Evolutionary conservation across 78 protist species (phyloP).

Genomic region (Dictyostelium brefeldianum): DNA sequence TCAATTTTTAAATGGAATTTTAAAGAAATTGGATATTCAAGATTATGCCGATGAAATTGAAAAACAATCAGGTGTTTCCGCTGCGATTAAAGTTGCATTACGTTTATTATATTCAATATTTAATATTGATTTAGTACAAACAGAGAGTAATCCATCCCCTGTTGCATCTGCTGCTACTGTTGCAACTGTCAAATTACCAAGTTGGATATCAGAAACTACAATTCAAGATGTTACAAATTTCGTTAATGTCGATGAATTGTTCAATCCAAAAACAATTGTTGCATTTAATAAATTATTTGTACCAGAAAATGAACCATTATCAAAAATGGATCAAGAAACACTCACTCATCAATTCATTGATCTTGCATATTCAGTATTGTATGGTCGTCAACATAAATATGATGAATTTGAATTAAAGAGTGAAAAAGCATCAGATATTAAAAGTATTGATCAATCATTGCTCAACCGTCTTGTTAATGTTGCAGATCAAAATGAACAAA

Average conservation of each 20-base stretch:
- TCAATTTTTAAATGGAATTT: background rate
- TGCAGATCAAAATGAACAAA: background rate
- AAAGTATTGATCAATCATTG: background rate
- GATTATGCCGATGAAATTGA: background rate
- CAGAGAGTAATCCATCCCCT: too few species aligned
- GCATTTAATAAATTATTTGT: constrained; percentile 6
- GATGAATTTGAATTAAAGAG: background rate
- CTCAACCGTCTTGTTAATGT: background rate
- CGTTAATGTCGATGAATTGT: background rate
- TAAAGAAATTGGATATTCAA: background rate
- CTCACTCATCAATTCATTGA: constrained; percentile 12
- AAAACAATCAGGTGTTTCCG: too few species aligned
- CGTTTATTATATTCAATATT: background rate
- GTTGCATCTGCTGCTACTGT: too few species aligned
- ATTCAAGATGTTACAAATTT: background rate
- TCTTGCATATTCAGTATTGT: background rate
- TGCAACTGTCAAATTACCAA: background rate
- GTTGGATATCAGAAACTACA: background rate
- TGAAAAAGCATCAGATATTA: background rate
- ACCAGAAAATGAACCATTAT: background rate
- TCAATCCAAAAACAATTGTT: background rate
- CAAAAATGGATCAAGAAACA: background rate
- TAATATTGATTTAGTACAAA: too few species aligned
- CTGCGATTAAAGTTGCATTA: background rate
- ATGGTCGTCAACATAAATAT: background rate